phyloP scores from a whole-genome alignment of 2,329 filamentous ascomycete genomes.

The Colletotrichum sp. region DNA sequence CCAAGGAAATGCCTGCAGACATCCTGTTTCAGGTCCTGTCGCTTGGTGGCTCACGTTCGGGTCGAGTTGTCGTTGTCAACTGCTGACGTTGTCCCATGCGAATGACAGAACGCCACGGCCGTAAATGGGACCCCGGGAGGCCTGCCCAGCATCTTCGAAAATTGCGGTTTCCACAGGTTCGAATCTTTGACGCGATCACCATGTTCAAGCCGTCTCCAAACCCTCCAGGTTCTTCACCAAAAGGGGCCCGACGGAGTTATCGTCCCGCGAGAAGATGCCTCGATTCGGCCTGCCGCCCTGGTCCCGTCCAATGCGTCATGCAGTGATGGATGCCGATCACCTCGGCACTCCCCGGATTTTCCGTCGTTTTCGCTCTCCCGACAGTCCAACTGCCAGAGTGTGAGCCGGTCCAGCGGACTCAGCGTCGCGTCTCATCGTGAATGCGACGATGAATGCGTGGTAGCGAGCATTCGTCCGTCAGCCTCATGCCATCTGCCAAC shows the following conservation, averaged over 20 bases:
- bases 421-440: not conserved
- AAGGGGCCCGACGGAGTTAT: not conserved
- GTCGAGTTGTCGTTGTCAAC: not conserved
- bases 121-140: not conserved
- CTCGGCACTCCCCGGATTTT: not conserved
- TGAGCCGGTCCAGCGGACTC: not conserved
- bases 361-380: not conserved
- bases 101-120: not conserved
- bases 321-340: constrained; percentile 1
- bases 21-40: not conserved
- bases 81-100: not conserved
- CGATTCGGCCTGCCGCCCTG: not conserved
- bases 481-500: not conserved
- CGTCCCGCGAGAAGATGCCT: not conserved
- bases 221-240: not conserved
- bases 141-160: not conserved
- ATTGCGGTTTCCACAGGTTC: not conserved
- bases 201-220: not conserved
- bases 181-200: not conserved
- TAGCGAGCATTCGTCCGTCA: not conserved
- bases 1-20: constrained; percentile 1
- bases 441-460: not conserved
- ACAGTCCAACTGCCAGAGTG: not conserved
- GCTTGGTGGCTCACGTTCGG: not conserved
- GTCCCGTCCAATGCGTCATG: not conserved